Base-by-base conservation (phyloP, 1,284 basidiomycete genomes). In the Ganoderma lingzhi region DNA sequence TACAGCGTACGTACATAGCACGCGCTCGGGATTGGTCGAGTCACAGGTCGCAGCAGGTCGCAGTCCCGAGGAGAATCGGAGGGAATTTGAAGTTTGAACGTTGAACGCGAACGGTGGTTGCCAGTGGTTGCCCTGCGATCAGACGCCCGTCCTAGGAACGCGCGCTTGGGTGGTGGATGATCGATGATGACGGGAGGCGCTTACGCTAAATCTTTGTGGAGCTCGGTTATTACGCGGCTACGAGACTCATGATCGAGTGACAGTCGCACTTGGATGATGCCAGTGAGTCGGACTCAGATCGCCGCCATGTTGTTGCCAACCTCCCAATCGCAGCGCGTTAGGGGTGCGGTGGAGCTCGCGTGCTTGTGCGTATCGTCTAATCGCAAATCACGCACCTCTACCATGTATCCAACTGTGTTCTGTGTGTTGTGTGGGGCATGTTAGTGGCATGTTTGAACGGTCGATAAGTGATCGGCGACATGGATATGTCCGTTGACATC, bases 181-280 rank as follows among this genome's bases (percentile, higher is more conserved):
- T 23, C 0, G 23, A 23, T 23, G 23, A 23, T 23, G 23, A 23
- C 23, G 23, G 23, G 23, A 0, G 23, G 23, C 23, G 23, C 23
- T 23, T 23, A 23, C 23, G 23, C 23, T 23, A 58, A 30, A 58
- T 58, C 56, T 58, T 58, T 58, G 56, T 58, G 56, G 56, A 4
- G 37, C 56, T 23, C 23, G 23, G 23, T 23, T 23, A 23, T 23
- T 23, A 35, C 56, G 37, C 56, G 56, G 56, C 56, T 58, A 39
- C 9, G 32, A 4, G 32, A 28, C 32, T 19, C 56, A 23, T 23
- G 23, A 23, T 23, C 23, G 23, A 23, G 23, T 23, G 23, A 23
- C 23, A 23, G 32, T 37, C 28, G 56, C 14, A n/a, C 39, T 35
- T 19, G 56, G 32, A 37, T 58, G 19, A 51, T 48, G 45, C n/a